These are phyloP conservation scores for Ajuga chamaepitys DNA, from an alignment of 257 asterid genomes.

Conservation along the genomic window DNA sequence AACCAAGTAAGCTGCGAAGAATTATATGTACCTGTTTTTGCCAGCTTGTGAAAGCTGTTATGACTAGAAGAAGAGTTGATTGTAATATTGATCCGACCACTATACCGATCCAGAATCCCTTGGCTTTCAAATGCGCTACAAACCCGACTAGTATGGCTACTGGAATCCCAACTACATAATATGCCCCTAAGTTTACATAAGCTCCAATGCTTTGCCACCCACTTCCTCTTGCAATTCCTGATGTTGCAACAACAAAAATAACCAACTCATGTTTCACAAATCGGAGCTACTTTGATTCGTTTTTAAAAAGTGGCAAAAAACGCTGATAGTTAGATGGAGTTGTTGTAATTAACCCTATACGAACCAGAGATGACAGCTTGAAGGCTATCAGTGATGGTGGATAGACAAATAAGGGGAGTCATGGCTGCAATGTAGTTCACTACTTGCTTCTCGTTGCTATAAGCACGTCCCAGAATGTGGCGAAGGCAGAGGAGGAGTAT, in stretches of 20 bases:
- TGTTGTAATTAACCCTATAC: neutral
- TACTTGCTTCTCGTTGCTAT: constrained; percentile 42
- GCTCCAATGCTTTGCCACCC: constrained; percentile 65
- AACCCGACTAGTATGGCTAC: constrained; percentile 33
- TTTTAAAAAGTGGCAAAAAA: too few species aligned
- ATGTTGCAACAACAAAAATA: neutral
- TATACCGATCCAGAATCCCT: constrained; percentile 56
- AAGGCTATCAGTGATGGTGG: constrained; percentile 35
- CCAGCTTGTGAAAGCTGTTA: constrained; percentile 42
- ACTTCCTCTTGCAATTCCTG: constrained; percentile 60
- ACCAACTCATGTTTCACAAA: neutral
- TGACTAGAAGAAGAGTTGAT: constrained; percentile 23
- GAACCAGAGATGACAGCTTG: constrained; percentile 57
- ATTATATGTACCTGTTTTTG: constrained; percentile 19
- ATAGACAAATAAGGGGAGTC: constrained; percentile 46
- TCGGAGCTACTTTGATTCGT: too few species aligned
- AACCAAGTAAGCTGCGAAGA: neutral
- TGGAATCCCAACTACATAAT: constrained; percentile 44
- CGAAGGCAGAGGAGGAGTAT: constrained; percentile 25
- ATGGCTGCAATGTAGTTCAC: constrained; percentile 37
- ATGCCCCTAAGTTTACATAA: constrained; percentile 44
- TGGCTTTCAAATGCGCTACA: constrained; percentile 24
- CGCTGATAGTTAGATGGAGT: neutral
- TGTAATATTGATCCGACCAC: constrained; percentile 29
- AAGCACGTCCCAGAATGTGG: constrained; percentile 27